Conservation (phyloP, 306 rosid genomes). For the Dryas drummondii region DNA sequence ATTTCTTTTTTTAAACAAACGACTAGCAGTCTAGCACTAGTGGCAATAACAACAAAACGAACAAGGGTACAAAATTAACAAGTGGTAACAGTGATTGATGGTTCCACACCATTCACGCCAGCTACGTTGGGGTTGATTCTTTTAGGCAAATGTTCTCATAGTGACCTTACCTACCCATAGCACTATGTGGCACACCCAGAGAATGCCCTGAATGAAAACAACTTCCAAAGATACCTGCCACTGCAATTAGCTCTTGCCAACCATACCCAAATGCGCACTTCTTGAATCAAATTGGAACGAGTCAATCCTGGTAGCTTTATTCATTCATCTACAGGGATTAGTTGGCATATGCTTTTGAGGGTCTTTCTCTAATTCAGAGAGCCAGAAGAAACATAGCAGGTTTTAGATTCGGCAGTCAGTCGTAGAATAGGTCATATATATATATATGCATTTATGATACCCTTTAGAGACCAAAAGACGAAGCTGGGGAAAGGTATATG, state of each 20-base stretch:
- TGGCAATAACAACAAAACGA: too few relatives aligned
- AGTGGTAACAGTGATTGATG: not conserved
- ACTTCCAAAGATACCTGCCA: not conserved
- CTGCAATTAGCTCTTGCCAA: not conserved
- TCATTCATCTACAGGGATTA: not conserved
- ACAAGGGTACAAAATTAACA: not conserved
- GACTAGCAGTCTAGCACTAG: too few relatives aligned
- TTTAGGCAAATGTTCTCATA: slow-evolving; percentile 2
- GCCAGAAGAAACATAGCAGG: not conserved
- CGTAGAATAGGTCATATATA: not conserved
- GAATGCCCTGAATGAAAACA: slow-evolving; percentile 1
- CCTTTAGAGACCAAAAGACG: slow-evolving; percentile 7
- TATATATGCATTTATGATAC: not conserved
- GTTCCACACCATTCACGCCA: not conserved
- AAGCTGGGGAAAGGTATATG: slow-evolving; percentile 20
- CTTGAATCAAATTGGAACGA: not conserved
- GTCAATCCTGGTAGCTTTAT: slow-evolving; percentile 27
- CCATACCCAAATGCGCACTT: slow-evolving; percentile 5
- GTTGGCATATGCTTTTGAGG: not conserved
- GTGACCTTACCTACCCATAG: slow-evolving; percentile 24
- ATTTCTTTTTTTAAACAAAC: too few relatives aligned
- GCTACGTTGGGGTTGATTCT: not conserved
- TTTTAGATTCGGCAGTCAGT: not conserved
- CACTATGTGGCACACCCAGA: slow-evolving; percentile 22
- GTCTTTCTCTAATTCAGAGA: not conserved